phyloP scores from a whole-genome alignment of 305 asterid genomes.

The Fraxinus nigra region DNA sequence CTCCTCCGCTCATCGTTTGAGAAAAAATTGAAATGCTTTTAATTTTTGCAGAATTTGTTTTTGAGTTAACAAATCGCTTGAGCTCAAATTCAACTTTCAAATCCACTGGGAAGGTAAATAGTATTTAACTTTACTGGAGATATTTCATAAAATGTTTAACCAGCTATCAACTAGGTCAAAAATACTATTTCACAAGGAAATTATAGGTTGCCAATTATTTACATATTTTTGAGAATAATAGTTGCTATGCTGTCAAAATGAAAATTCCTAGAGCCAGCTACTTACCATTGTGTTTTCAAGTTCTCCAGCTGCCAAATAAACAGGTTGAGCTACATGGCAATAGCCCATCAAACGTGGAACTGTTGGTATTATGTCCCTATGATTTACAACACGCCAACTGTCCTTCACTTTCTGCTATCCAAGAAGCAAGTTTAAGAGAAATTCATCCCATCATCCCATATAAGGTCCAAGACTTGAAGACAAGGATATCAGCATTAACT shows the following conservation, averaged over 20 bases:
- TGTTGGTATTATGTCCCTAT: conserved; percentile 94
- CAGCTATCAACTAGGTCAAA: background rate
- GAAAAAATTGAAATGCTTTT: background rate
- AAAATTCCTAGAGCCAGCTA: conserved; percentile 8
- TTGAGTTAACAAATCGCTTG: background rate
- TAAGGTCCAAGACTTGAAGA: background rate
- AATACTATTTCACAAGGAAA: background rate
- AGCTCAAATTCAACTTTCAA: background rate
- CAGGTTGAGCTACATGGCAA: conserved; percentile 97
- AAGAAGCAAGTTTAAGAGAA: conserved; percentile 12
- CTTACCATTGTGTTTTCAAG: conserved; percentile 48
- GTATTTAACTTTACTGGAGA: background rate
- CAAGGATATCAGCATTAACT: background rate
- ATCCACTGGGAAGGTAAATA: background rate
- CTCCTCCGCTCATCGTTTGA: background rate
- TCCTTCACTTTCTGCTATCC: conserved; percentile 73
- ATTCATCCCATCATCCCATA: background rate
- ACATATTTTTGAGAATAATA: background rate
- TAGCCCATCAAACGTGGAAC: conserved; percentile 99
- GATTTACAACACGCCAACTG: conserved; percentile 97
- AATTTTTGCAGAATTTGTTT: background rate
- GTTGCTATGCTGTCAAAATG: background rate
- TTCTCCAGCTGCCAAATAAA: conserved; percentile 73
- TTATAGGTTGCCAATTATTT: background rate
- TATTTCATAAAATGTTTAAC: background rate